Percentiles rank a stretch among this genome's conserved stretches.
phyloP scores from a whole-genome alignment of 208 protist species.

The Crithidia thermophila region DNA sequence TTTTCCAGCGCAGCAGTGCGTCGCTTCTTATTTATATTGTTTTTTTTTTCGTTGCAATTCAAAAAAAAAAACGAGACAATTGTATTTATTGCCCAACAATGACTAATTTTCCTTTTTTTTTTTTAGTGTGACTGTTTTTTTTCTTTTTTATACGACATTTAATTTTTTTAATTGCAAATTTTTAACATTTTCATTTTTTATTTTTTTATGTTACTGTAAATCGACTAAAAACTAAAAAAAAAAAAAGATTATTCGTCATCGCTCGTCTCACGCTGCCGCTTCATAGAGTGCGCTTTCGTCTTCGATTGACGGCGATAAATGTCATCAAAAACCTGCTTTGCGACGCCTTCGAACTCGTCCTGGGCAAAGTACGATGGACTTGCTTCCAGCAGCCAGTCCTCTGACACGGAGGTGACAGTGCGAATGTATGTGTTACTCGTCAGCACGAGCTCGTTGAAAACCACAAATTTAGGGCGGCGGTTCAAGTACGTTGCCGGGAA shows the following conservation, averaged over 20 bases:
- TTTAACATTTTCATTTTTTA: background rate
- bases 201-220: background rate
- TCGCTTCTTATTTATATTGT: too few relatives aligned
- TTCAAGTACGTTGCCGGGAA: conserved; percentile 93
- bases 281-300: conserved; percentile 14
- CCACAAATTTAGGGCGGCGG: conserved; percentile 97
- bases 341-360: conserved; percentile 81
- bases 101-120: background rate
- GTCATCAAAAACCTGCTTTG: conserved; percentile 82
- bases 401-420: conserved; percentile 95
- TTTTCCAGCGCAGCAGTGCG: too few relatives aligned
- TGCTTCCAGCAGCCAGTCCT: conserved; percentile 93
- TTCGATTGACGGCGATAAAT: conserved; percentile 52
- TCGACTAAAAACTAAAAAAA: conserved; percentile 10
- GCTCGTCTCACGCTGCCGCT: conserved; percentile 27
- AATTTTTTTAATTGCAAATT: background rate
- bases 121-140: conserved; percentile 4
- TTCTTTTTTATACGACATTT: conserved; percentile 13
- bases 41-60: background rate
- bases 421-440: conserved; percentile 96
- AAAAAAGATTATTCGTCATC: conserved; percentile 28
- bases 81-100: background rate
- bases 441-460: conserved; percentile 98
- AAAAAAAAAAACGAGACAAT: conserved; percentile 12
- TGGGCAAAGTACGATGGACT: conserved; percentile 87